Evolutionary conservation across 176 grass and related monocot species (phyloP), one percentile per base, ranked within the genome.

Genomic region (Tillandsia leiboldiana): DNA sequence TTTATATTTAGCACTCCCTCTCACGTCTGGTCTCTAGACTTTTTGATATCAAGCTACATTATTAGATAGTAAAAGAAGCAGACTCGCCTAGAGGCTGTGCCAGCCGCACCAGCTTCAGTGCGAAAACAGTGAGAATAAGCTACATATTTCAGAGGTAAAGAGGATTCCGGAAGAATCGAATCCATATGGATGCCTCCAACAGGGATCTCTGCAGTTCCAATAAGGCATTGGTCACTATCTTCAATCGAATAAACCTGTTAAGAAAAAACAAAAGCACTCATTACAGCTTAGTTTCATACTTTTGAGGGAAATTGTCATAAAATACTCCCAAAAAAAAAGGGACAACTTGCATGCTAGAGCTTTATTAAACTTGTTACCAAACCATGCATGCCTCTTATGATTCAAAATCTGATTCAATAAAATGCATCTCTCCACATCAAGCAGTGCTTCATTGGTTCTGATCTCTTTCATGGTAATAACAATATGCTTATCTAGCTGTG

Each of bases 161-260:
- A 59, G 69, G 84, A 83, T 69, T 90, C 86, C 12, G 64, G 57
- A 54, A 97, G 81, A 83, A 97, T 92, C 26, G 94, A 90, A 66
- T 97, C 84, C 89, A 97, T 90, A 72, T 97, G 94, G 71, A 97
- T 97, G 73, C 94, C 94, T 54, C 94, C 89, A 12, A 97, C 94
- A 69, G 89, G 89, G 83, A 97, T 97, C 74, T 97, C 94, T 24
- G 89, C 94, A 28, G 89, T 97, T 68, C 94, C 94, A 78, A 97
- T 92, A 51, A 97, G 89, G 76, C 94, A 97, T 72, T 97, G 94
- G 27, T 97, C 94, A 56, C 74, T 92, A 77, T 65, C 72, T 71
- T 90, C 86, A 58, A 97, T 92, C 70, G 89, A 92, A 81, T 97
- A 97, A n/a, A 97, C 87, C 94, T 92, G 75, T 28, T 52, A 5